Conservation (phyloP, 768 basidiomycete species). For the Boletus coccyginus region DNA sequence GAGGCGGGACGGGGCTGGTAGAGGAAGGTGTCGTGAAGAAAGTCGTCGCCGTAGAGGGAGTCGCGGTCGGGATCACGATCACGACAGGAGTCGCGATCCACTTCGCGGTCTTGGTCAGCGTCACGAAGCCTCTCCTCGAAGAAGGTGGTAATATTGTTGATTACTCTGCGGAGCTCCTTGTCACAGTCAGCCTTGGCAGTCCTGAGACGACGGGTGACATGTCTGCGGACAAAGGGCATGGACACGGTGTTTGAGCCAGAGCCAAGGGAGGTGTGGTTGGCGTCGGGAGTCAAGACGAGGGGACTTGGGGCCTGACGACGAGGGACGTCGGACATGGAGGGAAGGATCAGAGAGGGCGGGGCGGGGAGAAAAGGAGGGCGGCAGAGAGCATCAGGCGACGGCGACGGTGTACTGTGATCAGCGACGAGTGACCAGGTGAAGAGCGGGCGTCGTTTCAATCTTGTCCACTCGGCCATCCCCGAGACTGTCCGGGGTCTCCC, state of each 20-base stretch:
- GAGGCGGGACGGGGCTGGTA: constrained; percentile 55
- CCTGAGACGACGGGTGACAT: constrained; percentile 90
- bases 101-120: constrained; percentile 61
- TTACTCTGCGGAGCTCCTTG: constrained; percentile 91
- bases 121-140: constrained; percentile 89
- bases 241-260: constrained; percentile 76
- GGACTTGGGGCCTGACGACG: constrained; percentile 68
- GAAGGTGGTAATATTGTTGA: constrained; percentile 90
- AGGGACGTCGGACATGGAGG: constrained; percentile 33
- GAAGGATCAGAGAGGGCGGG: constrained; percentile 10
- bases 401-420: constrained; percentile 11
- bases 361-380: constrained; percentile 4
- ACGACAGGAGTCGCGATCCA: constrained; percentile 55
- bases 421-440: constrained; percentile 21
- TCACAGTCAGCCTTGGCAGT: constrained; percentile 96
- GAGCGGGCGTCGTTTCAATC: constrained; percentile 8
- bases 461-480: constrained; percentile 3
- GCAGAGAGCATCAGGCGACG: constrained; percentile 20
- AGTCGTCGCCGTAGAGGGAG: constrained; percentile 56
- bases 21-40: constrained; percentile 58
- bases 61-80: constrained; percentile 55
- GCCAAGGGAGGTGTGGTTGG: constrained; percentile 34
- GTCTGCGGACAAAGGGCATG: constrained; percentile 90
- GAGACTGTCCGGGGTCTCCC: constrained; percentile 19
- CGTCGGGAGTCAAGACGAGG: constrained; percentile 73